These are phyloP conservation scores for Septoria petroselini DNA, from an alignment of 2,329 filamentous ascomycete species.

Conservation along the genomic window DNA sequence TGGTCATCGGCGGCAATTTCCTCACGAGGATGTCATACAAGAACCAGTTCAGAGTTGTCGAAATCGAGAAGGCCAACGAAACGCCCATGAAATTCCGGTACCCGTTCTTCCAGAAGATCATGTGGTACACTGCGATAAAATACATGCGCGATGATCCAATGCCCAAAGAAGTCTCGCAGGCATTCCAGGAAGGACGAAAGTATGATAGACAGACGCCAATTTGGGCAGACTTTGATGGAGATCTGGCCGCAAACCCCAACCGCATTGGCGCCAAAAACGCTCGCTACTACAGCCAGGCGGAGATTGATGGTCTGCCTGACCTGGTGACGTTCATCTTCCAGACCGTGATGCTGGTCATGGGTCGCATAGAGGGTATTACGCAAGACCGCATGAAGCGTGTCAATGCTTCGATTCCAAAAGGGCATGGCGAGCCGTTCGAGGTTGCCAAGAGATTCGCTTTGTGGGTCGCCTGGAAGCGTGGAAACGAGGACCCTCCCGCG, in stretches of 20 bases:
- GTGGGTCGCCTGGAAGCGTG: slow-evolving; percentile 66
- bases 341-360: slow-evolving; percentile 60
- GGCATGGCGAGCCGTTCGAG: slow-evolving; percentile 59
- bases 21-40: slow-evolving; percentile 63
- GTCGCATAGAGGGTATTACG: slow-evolving; percentile 60
- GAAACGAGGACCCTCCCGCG: slow-evolving; percentile 59
- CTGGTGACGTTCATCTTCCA: slow-evolving; percentile 60
- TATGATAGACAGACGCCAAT: slow-evolving; percentile 56
- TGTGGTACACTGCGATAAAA: slow-evolving; percentile 64
- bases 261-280: slow-evolving; percentile 51
- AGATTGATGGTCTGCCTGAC: slow-evolving; percentile 59
- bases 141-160: slow-evolving; percentile 64
- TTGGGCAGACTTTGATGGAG: slow-evolving; percentile 56
- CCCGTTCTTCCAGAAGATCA: slow-evolving; percentile 66
- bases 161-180: slow-evolving; percentile 54
- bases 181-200: slow-evolving; percentile 55
- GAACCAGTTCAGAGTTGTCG: slow-evolving; percentile 63
- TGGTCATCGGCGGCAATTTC: slow-evolving; percentile 70
- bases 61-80: slow-evolving; percentile 66
- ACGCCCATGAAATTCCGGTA: slow-evolving; percentile 65
- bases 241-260: slow-evolving; percentile 51
- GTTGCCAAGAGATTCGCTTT: slow-evolving; percentile 59
- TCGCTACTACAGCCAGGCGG: slow-evolving; percentile 61
- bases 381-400: slow-evolving; percentile 59
- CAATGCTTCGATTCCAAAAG: slow-evolving; percentile 61